Base-by-base conservation (phyloP, 768 basidiomycete genomes). In the Cystofilobasidium ferigula region DNA sequence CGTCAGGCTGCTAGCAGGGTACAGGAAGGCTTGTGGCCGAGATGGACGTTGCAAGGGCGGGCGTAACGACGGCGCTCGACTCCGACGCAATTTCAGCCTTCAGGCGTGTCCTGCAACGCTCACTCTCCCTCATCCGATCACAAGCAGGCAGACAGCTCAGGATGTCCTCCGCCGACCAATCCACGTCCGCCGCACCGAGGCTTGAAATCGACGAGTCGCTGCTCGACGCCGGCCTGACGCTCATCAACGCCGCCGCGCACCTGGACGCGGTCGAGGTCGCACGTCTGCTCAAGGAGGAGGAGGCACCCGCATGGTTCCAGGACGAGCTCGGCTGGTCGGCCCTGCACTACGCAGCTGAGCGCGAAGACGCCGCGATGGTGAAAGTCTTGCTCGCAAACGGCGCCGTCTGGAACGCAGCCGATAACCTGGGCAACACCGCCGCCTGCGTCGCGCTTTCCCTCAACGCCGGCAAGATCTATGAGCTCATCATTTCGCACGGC, bases 371-470 rank as follows among this genome's bases (percentile, higher is more conserved):
- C 2, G 78, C 80, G n/a, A 78, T 94, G 20, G 80, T 87, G 14
- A 81, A 81, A 61, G 72, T 81, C 8, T 79, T 98, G 38, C 79
- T 99, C 32, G 80, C 84, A n/a, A 80, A 83, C 63, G 92, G 94
- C 16, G 92, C 89, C 0, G 73, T 90, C 0, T 99, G 95, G 95
- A 95, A 93, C 75, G 81, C 88, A 87, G 90, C 87, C 69, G 90
- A 95, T 73, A 81, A 85, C 67, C 76, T 85, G 65, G 82, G 84
- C 47, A 83, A 86, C 71, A 94, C 90, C 10, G 89, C 95, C 0
- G 92, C 85, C 12, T 94, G 97, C 71, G 83, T 98, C 59, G 87
- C 91, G 14, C 78, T 91, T 35, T 94, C 91, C 10, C 81, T 87
- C 75, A 93, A 94, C 71, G 82, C 92, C 71, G 77, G 79, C 63